These are phyloP conservation scores for Termitomyces sp. DNA, from an alignment of 768 basidiomycete species.

Conservation along the genomic window DNA sequence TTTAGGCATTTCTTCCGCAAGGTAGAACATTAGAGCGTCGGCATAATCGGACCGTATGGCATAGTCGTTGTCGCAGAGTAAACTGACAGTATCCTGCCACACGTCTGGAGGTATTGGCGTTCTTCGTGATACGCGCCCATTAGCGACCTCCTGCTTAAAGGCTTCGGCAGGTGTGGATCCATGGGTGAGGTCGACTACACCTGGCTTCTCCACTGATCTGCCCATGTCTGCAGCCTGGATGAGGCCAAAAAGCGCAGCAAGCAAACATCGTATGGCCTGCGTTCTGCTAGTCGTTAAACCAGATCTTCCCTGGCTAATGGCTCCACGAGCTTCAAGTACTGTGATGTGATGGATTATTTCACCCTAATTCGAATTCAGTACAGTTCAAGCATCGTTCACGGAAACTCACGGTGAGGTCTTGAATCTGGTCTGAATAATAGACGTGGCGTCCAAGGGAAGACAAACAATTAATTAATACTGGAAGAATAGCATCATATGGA, in stretches of 20 bases:
- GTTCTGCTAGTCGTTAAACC: conserved; percentile 36
- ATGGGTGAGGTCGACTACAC: conserved; percentile 2
- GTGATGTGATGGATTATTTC: conserved; percentile 76
- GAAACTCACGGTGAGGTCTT: conserved; percentile 66
- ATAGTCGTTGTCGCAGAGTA: conserved; percentile 76
- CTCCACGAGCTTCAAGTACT: conserved; percentile 61
- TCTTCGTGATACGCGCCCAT: conserved; percentile 45
- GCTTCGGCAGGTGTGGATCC: conserved; percentile 19
- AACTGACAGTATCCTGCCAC: conserved; percentile 86
- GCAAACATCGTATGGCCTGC: conserved; percentile 63
- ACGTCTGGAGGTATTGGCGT: conserved; percentile 73
- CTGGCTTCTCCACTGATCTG: conserved; percentile 27
- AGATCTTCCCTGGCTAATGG: conserved; percentile 32
- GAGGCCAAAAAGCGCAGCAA: conserved; percentile 67
- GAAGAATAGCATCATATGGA: conserved; percentile 59
- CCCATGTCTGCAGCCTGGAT: conserved; percentile 53
- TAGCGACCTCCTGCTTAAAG: conserved; percentile 21
- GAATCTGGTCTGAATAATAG: conserved; percentile 95
- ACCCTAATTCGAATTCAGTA: conserved; percentile 30
- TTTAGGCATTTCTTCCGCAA: conserved; percentile 70
- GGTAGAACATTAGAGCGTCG: conserved; percentile 66
- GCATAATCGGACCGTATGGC: conserved; percentile 79
- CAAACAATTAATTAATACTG: conserved; percentile 68
- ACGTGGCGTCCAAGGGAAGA: conserved; percentile 84
- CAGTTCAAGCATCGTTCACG: background rate